A percentile compares a stretch with the other conserved stretches of the same genome.
phyloP scores from a whole-genome alignment of 768 basidiomycete genomes.

The Strobilomyces dryophilus region DNA sequence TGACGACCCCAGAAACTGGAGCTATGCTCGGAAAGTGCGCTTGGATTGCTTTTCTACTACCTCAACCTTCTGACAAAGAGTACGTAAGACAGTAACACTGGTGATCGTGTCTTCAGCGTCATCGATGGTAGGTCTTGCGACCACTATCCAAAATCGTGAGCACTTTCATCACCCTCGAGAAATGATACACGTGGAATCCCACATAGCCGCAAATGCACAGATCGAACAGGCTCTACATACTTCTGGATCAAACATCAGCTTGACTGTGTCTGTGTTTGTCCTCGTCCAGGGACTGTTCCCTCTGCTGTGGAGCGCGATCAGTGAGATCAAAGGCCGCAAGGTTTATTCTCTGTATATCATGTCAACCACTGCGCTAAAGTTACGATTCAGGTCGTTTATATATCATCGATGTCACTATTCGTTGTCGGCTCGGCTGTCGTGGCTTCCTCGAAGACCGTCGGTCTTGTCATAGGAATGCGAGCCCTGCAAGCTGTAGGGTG shows the following conservation, averaged over 20 bases:
- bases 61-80: background rate
- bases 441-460: constrained; percentile 53
- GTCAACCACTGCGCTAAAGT: background rate
- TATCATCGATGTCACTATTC: constrained; percentile 50
- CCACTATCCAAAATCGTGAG: constrained; percentile 28
- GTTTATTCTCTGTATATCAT: constrained; percentile 27
- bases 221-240: constrained; percentile 61
- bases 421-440: constrained; percentile 55
- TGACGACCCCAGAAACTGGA: constrained; percentile 63
- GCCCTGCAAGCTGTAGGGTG: constrained; percentile 61
- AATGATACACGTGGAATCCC: background rate
- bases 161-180: background rate
- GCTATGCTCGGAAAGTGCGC: constrained; percentile 48
- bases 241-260: constrained; percentile 57
- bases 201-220: constrained; percentile 60
- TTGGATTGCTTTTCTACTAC: too few species aligned
- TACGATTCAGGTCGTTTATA: constrained; percentile 46
- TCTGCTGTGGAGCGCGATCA: constrained; percentile 63
- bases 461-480: constrained; percentile 62
- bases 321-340: constrained; percentile 75
- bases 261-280: constrained; percentile 68
- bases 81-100: constrained; percentile 20
- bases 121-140: constrained; percentile 24
- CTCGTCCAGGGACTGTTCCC: constrained; percentile 66
- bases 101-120: constrained; percentile 27